Evolutionary conservation across 495 filamentous ascomycete genomes (phyloP), one percentile per base, ranked within the genome.

Genomic region (Penicillium paxilli): DNA sequence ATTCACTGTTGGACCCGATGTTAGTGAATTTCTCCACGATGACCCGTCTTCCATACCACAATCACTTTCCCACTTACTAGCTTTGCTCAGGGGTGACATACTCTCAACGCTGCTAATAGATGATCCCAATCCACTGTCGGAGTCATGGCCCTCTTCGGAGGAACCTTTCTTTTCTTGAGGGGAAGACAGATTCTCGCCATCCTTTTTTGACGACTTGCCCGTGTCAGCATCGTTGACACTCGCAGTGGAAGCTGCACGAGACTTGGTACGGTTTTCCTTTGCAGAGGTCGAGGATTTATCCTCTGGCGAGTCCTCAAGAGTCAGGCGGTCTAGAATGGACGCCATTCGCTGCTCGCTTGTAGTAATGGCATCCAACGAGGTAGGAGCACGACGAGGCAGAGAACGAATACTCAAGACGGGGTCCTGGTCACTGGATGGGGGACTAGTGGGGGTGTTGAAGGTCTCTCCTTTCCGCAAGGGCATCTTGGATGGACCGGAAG

Each of bases 111-210:
- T 72, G 47, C 66, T 60, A 33, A 87, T 64, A 35, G 83, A 85
- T 12, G 81, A 78, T 32, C 84, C 84, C 21, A 87, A 60, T 5
- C 79, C 80, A 60, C 80, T 82, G 63, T 82, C 78, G 1, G 76
- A 79, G 10, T 69, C 65, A 53, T 79, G 76, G 41, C 65, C 62
- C 50, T 75, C 66, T 30, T 55, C 63, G 47, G 57, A 52, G 5
- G 51, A 61, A 44, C 50, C 23, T 55, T 65, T 70, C 35, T 49
- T 53, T 19, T 54, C 33, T 20, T 33, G 7, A n/a, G 54, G 38
- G 17, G 49, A 47, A 16, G 48, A 16, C 8, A 44, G 21, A n/a
- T 42, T 19, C 24, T 52, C 44, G 12, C 12, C 21, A 37, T 32
- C 25, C 7, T 48, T 35, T 10, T 42, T 50, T 24, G 32, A 41